phyloP scores from a whole-genome alignment of 805 yeast species.

The Lachancea cidri region DNA sequence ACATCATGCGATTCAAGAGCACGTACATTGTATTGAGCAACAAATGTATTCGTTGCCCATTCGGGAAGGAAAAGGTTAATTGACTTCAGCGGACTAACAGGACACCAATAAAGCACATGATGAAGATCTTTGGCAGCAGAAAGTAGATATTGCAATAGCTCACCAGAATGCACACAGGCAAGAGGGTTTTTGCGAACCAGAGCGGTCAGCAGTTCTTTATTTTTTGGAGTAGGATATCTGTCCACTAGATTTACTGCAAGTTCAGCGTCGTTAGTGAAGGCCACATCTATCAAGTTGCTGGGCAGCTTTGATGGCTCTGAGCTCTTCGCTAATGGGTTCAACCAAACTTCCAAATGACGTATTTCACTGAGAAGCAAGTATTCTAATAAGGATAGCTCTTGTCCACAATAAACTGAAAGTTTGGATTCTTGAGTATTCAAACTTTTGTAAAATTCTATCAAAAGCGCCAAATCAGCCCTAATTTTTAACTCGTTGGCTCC shows the following conservation, averaged over 20 bases:
- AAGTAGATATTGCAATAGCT: slow-evolving; percentile 17
- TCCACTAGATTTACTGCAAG: slow-evolving; percentile 67
- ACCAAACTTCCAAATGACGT: slow-evolving; percentile 69
- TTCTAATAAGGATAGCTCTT: slow-evolving; percentile 50
- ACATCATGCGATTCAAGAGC: slow-evolving; percentile 85
- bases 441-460: slow-evolving; percentile 44
- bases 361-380: slow-evolving; percentile 74
- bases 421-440: slow-evolving; percentile 11
- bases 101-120: slow-evolving; percentile 60
- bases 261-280: slow-evolving; percentile 63
- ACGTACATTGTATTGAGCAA: slow-evolving; percentile 84
- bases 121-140: slow-evolving; percentile 15
- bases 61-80: slow-evolving; percentile 79
- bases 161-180: slow-evolving; percentile 30
- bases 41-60: slow-evolving; percentile 55
- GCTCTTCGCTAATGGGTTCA: slow-evolving; percentile 38
- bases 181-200: slow-evolving; percentile 55
- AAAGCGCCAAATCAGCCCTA: slow-evolving; percentile 58
- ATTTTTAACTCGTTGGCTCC: slow-evolving; percentile 76
- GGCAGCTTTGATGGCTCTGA: slow-evolving; percentile 34
- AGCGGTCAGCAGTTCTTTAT: slow-evolving; percentile 35
- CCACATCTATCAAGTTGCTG: slow-evolving; percentile 41
- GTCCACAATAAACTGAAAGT: slow-evolving; percentile 33
- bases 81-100: slow-evolving; percentile 76
- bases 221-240: slow-evolving; percentile 39